Evolutionary conservation across 768 basidiomycete genomes (phyloP).

Genomic region (Boletus reticuloceps): DNA sequence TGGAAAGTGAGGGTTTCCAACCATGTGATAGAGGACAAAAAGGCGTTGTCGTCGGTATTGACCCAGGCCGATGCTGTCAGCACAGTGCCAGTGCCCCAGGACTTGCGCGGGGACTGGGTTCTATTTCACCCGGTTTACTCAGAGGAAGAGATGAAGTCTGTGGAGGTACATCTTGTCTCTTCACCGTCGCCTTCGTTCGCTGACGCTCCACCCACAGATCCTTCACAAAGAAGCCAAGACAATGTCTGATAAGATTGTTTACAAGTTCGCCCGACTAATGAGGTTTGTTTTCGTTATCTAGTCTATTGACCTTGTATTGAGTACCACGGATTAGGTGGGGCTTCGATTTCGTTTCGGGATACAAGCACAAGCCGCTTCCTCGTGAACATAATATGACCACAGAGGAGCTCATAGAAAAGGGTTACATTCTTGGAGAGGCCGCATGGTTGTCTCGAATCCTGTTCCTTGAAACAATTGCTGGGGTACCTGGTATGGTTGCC

Average conservation of each 20-base stretch:
- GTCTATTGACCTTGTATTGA: conserved; percentile 1
- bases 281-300: conserved; percentile 34
- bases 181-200: too few species aligned
- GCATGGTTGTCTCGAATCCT: conserved; percentile 74
- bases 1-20: not conserved
- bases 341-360: conserved; percentile 85
- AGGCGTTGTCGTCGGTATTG: conserved; percentile 14
- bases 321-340: conserved; percentile 40
- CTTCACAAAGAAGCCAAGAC: conserved; percentile 65
- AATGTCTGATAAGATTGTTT: conserved; percentile 71
- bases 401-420: conserved; percentile 68
- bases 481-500: conserved; percentile 95
- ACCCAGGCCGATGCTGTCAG: conserved; percentile 42
- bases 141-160: conserved; percentile 64
- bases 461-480: conserved; percentile 87
- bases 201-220: conserved; percentile 44
- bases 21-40: conserved; percentile 24
- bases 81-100: conserved; percentile 54
- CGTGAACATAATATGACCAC: conserved; percentile 62
- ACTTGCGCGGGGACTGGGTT: conserved; percentile 80
- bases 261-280: conserved; percentile 53
- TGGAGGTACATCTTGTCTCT: conserved; percentile 46
- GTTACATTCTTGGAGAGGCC: conserved; percentile 69
- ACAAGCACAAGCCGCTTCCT: conserved; percentile 72
- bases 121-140: conserved; percentile 93